These are phyloP conservation scores for Crataegus laevigata DNA, from an alignment of 306 rosid genomes.

Conservation along the genomic window DNA sequence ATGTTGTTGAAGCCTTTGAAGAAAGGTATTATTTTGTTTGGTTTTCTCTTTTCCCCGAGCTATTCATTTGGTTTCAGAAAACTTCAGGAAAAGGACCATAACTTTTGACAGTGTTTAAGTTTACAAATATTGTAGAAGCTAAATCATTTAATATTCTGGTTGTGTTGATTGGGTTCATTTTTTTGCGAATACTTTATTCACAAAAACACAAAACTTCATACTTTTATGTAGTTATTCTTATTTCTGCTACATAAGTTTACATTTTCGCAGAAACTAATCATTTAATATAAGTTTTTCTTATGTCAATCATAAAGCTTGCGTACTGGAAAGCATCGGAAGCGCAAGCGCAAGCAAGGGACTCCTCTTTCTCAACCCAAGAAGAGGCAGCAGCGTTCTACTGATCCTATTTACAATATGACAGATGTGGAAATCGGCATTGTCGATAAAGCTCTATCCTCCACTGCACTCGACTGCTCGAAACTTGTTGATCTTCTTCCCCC, in stretches of 20 bases:
- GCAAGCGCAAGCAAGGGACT: constrained; percentile 51
- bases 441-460: constrained; percentile 32
- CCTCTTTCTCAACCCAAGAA: constrained; percentile 52
- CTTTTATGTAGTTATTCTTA: neutral
- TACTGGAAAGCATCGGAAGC: constrained; percentile 47
- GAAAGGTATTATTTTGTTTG: constrained; percentile 40
- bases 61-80: neutral
- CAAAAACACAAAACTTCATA: neutral
- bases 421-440: constrained; percentile 27
- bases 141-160: neutral
- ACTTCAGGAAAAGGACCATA: neutral
- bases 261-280: neutral
- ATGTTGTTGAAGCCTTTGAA: constrained; percentile 74
- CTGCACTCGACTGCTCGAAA: constrained; percentile 25
- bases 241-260: neutral
- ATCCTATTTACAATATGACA: constrained; percentile 40
- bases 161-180: neutral
- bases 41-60: neutral
- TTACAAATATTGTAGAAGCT: neutral
- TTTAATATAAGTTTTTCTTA: neutral
- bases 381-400: constrained; percentile 55
- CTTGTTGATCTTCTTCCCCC: constrained; percentile 23
- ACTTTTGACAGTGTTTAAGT: neutral
- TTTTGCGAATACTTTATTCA: neutral
- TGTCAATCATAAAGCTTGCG: constrained; percentile 39